Evolutionary conservation across 2,329 filamentous ascomycete species (phyloP).

Genomic region (Cadophora malorum): DNA sequence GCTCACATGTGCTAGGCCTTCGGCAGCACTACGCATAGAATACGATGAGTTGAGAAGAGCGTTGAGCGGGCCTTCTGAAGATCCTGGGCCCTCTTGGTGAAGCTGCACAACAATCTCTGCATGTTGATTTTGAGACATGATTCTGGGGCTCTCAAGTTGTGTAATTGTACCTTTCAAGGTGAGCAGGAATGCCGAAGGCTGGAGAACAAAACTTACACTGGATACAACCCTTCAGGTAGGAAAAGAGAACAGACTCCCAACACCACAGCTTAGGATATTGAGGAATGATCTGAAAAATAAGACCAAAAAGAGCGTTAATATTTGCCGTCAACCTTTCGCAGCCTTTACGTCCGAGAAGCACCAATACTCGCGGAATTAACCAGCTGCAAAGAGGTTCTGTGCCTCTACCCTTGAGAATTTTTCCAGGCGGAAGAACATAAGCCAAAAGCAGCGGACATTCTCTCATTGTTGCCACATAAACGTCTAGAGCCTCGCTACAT

Average conservation of each 20-base stretch:
- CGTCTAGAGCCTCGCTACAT: constrained; percentile 75
- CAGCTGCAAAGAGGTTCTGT: constrained; percentile 69
- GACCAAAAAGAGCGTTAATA: constrained; percentile 60
- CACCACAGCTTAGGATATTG: constrained; percentile 56
- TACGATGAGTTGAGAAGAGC: constrained; percentile 38
- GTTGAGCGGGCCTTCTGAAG: constrained; percentile 18
- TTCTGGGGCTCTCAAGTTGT: constrained; percentile 35
- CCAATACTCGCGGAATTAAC: constrained; percentile 65
- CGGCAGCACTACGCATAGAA: constrained; percentile 31
- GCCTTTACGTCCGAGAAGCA: constrained; percentile 59
- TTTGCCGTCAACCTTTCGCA: constrained; percentile 56
- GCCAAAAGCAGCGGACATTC: constrained; percentile 76
- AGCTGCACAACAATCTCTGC: constrained; percentile 36
- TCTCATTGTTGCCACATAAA: constrained; percentile 75
- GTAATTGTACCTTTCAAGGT: constrained; percentile 37
- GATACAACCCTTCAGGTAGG: constrained; percentile 55
- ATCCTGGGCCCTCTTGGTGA: constrained; percentile 30
- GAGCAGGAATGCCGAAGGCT: background rate
- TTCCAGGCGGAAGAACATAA: constrained; percentile 49
- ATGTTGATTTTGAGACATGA: constrained; percentile 26
- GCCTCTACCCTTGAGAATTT: constrained; percentile 57
- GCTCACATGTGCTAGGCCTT: constrained; percentile 40
- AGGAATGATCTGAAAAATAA: constrained; percentile 54
- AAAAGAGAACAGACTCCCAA: constrained; percentile 51
- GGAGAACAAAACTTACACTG: constrained; percentile 35